Conservation (phyloP, 129 eudicot genomes). For the Arctium minus region DNA sequence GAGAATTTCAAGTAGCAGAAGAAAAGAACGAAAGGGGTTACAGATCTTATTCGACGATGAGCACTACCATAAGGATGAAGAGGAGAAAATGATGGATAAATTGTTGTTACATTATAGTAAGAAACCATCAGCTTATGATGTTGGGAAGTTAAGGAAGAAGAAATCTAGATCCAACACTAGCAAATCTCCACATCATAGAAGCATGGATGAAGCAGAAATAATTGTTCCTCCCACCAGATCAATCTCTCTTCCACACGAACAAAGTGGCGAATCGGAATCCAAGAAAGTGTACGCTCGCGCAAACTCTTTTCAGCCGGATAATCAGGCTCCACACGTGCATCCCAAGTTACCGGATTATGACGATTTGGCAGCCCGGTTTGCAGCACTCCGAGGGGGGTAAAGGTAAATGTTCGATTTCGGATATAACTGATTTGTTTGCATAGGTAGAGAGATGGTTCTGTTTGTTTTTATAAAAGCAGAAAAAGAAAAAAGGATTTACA, state of each 20-base stretch:
- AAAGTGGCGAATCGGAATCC: constrained; percentile 28
- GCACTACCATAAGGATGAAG: constrained; percentile 51
- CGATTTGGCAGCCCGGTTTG: constrained; percentile 89
- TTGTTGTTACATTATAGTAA: constrained; percentile 80
- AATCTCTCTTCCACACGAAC: constrained; percentile 65
- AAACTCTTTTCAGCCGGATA: constrained; percentile 76
- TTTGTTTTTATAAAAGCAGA: constrained; percentile 4
- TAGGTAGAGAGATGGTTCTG: constrained; percentile 10
- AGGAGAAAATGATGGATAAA: constrained; percentile 81
- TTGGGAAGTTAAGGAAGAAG: constrained; percentile 37
- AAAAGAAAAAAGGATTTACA: constrained; percentile 2
- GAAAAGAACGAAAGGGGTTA: constrained; percentile 77
- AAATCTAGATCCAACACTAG: constrained; percentile 32
- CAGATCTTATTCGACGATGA: constrained; percentile 71
- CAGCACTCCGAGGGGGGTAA: constrained; percentile 63
- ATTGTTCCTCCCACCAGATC: constrained; percentile 54
- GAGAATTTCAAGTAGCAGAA: constrained; percentile 67
- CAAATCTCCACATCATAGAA: constrained; percentile 32
- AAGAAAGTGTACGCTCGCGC: constrained; percentile 69
- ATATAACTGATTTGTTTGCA: neutral
- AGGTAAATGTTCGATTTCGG: constrained; percentile 13
- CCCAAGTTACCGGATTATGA: constrained; percentile 96
- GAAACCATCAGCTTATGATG: constrained; percentile 64
- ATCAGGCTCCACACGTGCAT: constrained; percentile 83
- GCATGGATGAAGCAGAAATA: constrained; percentile 30